Base-by-base conservation (phyloP, 2,329 filamentous ascomycete genomes). In the Alternaria postmessia region DNA sequence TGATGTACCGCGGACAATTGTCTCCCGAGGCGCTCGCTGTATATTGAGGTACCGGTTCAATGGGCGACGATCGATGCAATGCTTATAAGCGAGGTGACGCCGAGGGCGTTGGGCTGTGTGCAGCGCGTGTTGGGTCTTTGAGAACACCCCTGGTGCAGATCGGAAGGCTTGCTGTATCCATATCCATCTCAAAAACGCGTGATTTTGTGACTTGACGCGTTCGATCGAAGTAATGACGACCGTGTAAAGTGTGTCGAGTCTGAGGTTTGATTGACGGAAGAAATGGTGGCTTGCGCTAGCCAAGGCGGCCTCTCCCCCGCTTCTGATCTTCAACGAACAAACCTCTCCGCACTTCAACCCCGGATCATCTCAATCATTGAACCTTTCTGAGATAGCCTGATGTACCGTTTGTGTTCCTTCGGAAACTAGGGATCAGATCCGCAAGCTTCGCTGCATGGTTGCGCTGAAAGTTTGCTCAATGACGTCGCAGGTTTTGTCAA, bases 181-280 rank as follows among this genome's bases (percentile, higher is more conserved):
- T n/a, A 12, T 8, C 11, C 7, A 7, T 5, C 5, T 24, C 36
- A 16, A 7, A 24, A n/a, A 38, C 46, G 46, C 46, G 46, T 49
- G 30, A 32, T n/a, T 11, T 2, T n/a, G 24, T 30, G 32, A 49
- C 16, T 38, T 49, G 28, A 36, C n/a, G 46, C 39, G 32, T 46
- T n/a, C 16, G 11, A 16, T 9, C 20, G 5, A 28, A n/a, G 38
- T n/a, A 16, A 59, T 24, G 18, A 56, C 7, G 44, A 28, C 12
- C 12, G 11, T 39, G 42, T 39, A n/a, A 48, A 47, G 36, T 26
- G 24, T 22, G 56, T 26, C 32, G 28, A 38, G 32, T 34, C 22
- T 57, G 44, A 20, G 26, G 43, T 58, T 51, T 69, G 61, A 72
- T 72, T 72, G 70, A 67, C 61, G 70, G 70, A 71, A 72, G 67